Evolutionary conservation across 2,329 filamentous ascomycete genomes (phyloP).

Genomic region (Rhexocercosporidium sp.): DNA sequence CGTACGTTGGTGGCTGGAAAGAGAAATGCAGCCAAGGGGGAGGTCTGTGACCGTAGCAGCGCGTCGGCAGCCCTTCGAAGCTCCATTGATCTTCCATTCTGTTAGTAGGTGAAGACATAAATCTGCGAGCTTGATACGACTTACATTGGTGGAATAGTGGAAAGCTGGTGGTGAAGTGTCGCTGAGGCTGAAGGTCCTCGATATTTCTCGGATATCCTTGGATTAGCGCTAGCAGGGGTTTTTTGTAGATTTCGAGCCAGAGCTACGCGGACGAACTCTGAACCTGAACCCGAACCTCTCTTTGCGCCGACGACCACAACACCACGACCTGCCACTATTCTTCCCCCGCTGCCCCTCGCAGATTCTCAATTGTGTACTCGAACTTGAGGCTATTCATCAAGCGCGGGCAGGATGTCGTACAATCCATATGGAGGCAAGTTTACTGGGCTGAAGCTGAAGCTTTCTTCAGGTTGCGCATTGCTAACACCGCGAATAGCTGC

Average conservation of each 20-base stretch:
- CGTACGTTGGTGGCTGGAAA: conserved; percentile 33
- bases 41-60: conserved; percentile 39
- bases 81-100: conserved; percentile 39
- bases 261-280: conserved; percentile 14
- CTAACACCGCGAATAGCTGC: conserved; percentile 37
- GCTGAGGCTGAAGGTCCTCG: conserved; percentile 21
- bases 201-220: conserved; percentile 18
- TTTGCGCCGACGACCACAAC: conserved; percentile 20
- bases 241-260: background rate
- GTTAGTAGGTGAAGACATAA: conserved; percentile 19
- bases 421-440: conserved; percentile 44
- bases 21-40: conserved; percentile 37
- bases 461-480: conserved; percentile 8
- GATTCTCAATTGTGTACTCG: background rate
- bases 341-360: background rate
- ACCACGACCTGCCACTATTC: background rate
- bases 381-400: background rate
- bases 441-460: background rate
- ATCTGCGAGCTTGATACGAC: conserved; percentile 24
- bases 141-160: conserved; percentile 27
- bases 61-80: conserved; percentile 41
- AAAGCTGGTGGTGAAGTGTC: conserved; percentile 23
- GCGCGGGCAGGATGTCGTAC: conserved; percentile 39
- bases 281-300: background rate
- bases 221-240: conserved; percentile 6